Evolutionary conservation across 345 rosid species (phyloP).

Genomic region (Populus ilicifolia): DNA sequence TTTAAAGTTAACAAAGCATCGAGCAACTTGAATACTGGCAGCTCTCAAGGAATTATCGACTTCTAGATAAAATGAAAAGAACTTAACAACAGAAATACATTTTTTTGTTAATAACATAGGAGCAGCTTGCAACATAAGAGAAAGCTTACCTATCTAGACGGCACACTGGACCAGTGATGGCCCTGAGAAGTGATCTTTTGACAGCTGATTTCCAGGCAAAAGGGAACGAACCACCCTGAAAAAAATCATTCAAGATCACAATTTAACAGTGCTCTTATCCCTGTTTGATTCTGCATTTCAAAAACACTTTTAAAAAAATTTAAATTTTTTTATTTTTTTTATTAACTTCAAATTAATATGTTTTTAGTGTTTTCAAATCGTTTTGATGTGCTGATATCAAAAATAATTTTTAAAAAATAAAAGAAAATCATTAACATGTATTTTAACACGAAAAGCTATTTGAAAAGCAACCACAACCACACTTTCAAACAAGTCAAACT

Average conservation of each 20-base stretch:
- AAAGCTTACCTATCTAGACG: conserved; percentile 69
- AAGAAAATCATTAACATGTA: too few species aligned
- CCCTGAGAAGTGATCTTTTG: conserved; percentile 69
- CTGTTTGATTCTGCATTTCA: too few species aligned
- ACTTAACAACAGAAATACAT: neutral
- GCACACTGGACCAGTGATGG: conserved; percentile 48
- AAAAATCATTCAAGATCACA: conserved; percentile 18
- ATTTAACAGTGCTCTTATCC: conserved; percentile 6
- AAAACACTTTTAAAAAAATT: too few species aligned
- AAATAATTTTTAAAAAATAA: too few species aligned
- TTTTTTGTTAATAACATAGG: neutral
- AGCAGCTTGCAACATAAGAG: neutral
- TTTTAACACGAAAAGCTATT: too few species aligned
- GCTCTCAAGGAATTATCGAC: neutral
- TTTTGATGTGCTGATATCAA: too few species aligned
- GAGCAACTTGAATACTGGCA: neutral
- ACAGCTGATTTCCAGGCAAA: conserved; percentile 92
- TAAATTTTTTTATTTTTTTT: too few species aligned
- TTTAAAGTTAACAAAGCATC: neutral
- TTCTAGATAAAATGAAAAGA: neutral
- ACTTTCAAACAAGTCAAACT: neutral
- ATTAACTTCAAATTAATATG: too few species aligned
- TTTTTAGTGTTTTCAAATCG: too few species aligned
- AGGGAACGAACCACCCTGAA: conserved; percentile 94
- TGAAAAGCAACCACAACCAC: too few species aligned